Base-by-base conservation (phyloP, 805 yeast species). In the Dipodascus geniculatus region DNA sequence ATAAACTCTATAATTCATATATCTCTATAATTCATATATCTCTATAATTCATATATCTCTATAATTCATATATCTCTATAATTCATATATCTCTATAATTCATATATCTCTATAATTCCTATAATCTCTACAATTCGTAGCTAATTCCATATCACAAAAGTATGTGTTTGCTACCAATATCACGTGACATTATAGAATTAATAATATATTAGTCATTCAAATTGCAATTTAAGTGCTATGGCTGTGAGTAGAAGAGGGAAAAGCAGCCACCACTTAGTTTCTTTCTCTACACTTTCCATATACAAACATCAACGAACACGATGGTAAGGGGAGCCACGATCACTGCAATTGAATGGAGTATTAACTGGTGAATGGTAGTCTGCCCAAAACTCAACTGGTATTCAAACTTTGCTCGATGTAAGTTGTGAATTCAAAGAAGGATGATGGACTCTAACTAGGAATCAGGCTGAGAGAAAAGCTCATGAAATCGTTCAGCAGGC, bases 381-480 rank as follows among this genome's bases (percentile, higher is more conserved):
- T 38, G 44, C 44, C 4, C 44, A 38, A 38, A 38, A 38, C 8
- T 38, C 44, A 17, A 38, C 17, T 38, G 44, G 44, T 38, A 38
- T 38, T 17, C 44, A 38, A 38, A 38, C 44, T 38, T n/a, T 38
- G 44, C 44, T 38, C 20, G 44, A 38, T 14, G 44, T 38, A 38
- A 6, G 44, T 38, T 4, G 14, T 38, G 4, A 6, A 6, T n/a
- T 38, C 14, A 38, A 6, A 6, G 4, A 6, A n/a, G 6, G 19
- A 6, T 11, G 20, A n/a, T 38, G 17, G 44, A 28, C 33, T 28
- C 44, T 38, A 38, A n/a, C 44, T 14, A 14, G 44, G 44, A 48
- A n/a, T 19, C 17, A 85, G 77, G 95, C 98, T 58, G 99, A 93
- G 74, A 88, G 86, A 72, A 91, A 87, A 64, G 98, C 99, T n/a